Conservation (phyloP, 768 basidiomycete species). For the Tulasnella sp. region DNA sequence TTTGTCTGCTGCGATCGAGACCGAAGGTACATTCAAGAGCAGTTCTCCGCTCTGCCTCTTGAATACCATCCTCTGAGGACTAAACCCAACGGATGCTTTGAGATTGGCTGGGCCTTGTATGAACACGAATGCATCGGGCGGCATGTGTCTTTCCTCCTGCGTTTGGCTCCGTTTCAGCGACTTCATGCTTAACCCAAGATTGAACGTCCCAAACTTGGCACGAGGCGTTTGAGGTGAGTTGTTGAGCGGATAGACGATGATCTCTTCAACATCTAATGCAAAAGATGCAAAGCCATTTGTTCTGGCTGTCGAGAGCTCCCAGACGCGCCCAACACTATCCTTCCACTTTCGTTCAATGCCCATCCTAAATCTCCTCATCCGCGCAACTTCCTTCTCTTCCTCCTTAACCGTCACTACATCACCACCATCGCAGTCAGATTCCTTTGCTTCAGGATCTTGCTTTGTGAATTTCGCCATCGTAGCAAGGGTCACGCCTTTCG, state of each 20-base stretch:
- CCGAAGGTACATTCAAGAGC: constrained; percentile 34
- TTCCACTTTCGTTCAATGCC: constrained; percentile 46
- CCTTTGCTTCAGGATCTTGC: constrained; percentile 18
- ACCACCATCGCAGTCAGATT: constrained; percentile 25
- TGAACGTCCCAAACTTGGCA: neutral
- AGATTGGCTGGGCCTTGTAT: constrained; percentile 37
- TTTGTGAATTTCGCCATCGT: constrained; percentile 44
- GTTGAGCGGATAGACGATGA: constrained; percentile 21
- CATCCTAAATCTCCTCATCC: neutral
- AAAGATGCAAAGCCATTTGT: constrained; percentile 39
- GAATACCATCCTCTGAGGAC: constrained; percentile 42
- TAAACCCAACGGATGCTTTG: constrained; percentile 40
- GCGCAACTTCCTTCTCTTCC: constrained; percentile 2
- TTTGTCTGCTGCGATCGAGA: constrained; percentile 36
- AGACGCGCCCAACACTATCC: constrained; percentile 47
- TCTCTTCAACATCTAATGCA: constrained; percentile 33
- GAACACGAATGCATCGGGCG: constrained; percentile 29
- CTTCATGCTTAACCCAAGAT: neutral
- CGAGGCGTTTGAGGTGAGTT: neutral
- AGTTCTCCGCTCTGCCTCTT: constrained; percentile 41
- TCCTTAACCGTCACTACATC: constrained; percentile 18
- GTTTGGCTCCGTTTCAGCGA: neutral
- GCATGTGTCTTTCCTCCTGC: neutral
- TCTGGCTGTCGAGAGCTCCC: constrained; percentile 55
- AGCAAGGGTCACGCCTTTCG: constrained; percentile 39